Evolutionary conservation across 1,284 basidiomycete species (phyloP).

Genomic region (Microbotryum silenes-acaulis): DNA sequence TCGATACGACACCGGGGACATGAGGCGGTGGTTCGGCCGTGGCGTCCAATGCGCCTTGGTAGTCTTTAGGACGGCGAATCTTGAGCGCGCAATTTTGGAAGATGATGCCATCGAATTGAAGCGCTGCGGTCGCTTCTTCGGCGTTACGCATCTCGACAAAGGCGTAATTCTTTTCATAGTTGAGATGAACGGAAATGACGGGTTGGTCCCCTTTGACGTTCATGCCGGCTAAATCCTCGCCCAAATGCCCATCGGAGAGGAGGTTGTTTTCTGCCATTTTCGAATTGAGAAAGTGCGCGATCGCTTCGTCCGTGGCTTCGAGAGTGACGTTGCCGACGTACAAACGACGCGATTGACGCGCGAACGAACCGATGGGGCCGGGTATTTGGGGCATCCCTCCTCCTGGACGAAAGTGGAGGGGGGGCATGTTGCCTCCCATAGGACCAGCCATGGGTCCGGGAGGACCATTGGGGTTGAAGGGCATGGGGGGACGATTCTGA

Average conservation of each 20-base stretch:
- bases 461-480: conserved; percentile 53
- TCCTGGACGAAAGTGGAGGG: conserved; percentile 28
- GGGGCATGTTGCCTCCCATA: conserved; percentile 41
- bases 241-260: conserved; percentile 48
- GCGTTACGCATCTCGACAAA: conserved; percentile 90
- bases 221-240: conserved; percentile 28
- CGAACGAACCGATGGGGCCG: conserved; percentile 40
- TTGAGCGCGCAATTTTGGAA: conserved; percentile 86
- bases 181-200: conserved; percentile 85
- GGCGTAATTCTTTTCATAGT: conserved; percentile 95
- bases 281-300: conserved; percentile 86
- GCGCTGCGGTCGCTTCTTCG: conserved; percentile 89
- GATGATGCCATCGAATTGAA: conserved; percentile 94
- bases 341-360: conserved; percentile 84
- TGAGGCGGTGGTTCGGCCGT: conserved; percentile 58
- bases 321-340: conserved; percentile 94
- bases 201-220: conserved; percentile 45
- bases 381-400: conserved; percentile 20
- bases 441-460: conserved; percentile 13
- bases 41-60: conserved; percentile 53
- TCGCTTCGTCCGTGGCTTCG: conserved; percentile 79
- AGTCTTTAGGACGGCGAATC: conserved; percentile 94
- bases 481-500: conserved; percentile 77
- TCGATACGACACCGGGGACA: conserved; percentile 89
- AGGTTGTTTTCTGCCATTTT: conserved; percentile 71